Conservation (phyloP, 1,284 basidiomycete species). For the Pseudozyma flocculosa region DNA sequence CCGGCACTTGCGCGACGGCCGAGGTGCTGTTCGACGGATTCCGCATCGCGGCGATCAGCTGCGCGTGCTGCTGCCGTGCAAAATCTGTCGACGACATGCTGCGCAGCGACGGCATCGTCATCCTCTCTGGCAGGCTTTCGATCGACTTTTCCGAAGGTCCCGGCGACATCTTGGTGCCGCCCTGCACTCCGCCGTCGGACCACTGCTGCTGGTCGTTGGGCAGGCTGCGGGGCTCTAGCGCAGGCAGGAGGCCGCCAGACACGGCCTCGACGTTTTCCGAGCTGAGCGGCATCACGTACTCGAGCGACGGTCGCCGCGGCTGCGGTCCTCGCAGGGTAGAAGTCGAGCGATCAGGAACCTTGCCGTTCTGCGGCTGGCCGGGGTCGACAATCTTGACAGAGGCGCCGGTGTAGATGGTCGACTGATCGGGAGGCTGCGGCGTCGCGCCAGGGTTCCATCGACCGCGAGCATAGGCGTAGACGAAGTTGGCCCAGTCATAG, state of each 20-base stretch:
- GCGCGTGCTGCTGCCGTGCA: not conserved
- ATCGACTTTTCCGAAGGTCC: not conserved
- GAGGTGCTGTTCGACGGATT: not conserved
- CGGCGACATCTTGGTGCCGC: not conserved
- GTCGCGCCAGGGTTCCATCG: constrained; percentile 46
- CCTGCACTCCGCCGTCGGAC: not conserved
- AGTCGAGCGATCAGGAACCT: no score
- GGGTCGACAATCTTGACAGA: constrained; percentile 2
- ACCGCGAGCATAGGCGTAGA: constrained; percentile 49
- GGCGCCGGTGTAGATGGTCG: constrained; percentile 21
- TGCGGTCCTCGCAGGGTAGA: no score
- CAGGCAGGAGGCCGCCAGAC: constrained; percentile 1
- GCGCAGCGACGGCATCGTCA: not conserved
- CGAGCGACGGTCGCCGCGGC: constrained; percentile 19
- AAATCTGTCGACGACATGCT: not conserved
- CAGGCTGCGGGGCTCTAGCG: constrained; percentile 19
- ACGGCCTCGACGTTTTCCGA: not conserved
- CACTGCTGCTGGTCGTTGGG: not conserved
- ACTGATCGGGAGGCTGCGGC: constrained; percentile 45
- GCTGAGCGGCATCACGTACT: constrained; percentile 12
- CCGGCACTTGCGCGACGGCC: not conserved
- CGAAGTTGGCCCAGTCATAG: constrained; percentile 55
- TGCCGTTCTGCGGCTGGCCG: no score
- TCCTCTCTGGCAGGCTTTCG: not conserved
- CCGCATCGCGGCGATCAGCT: not conserved